Conservation (phyloP, 139 green algal species). For the Chlamydomonas schloesseri region DNA sequence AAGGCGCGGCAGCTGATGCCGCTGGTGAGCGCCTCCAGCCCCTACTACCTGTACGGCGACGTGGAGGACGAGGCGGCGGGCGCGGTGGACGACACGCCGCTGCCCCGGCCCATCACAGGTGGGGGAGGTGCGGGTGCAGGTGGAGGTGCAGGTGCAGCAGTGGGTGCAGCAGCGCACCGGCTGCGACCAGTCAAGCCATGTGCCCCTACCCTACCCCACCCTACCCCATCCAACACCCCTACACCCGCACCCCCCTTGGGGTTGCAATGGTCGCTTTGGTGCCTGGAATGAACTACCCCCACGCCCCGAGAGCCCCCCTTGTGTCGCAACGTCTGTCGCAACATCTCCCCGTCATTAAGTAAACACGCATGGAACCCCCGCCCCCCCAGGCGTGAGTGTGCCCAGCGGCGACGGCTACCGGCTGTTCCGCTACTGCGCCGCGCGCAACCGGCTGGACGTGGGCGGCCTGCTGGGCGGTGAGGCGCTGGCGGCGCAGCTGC, state of each 20-base stretch:
- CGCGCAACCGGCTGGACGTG: not conserved
- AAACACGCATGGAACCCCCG: no score
- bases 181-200: no score
- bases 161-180: no score
- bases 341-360: no score
- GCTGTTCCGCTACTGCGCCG: conserved; percentile 27
- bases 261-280: no score
- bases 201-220: no score
- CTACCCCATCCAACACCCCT: no score
- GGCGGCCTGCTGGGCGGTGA: not conserved
- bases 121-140: not conserved
- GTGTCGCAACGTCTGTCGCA: no score
- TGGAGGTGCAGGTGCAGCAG: no score
- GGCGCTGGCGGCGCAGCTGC: conserved; percentile 20
- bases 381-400: conserved; percentile 1
- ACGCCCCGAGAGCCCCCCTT: no score
- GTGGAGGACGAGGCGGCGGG: conserved; percentile 50
- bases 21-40: conserved; percentile 72
- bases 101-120: conserved; percentile 23
- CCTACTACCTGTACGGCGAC: conserved; percentile 71
- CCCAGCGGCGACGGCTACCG: conserved; percentile 17
- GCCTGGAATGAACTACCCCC: no score
- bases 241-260: not conserved
- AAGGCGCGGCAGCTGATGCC: conserved; percentile 77
- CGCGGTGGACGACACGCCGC: conserved; percentile 26